Evolutionary conservation across 345 rosid species (phyloP).

Genomic region (Microthlaspi erraticum): DNA sequence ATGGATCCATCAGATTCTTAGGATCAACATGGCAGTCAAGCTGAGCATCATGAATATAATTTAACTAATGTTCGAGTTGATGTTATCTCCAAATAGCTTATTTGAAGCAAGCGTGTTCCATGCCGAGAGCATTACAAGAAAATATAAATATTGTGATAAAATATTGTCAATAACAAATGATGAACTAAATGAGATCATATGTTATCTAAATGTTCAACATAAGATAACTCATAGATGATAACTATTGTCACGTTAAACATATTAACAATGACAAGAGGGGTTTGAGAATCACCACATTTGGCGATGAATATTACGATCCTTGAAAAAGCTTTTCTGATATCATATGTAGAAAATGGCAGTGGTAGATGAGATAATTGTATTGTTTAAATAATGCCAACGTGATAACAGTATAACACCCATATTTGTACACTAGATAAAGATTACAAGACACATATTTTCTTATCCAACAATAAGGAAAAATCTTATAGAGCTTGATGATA

Average conservation of each 20-base stretch:
- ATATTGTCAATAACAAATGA: no score
- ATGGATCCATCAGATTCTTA: background rate
- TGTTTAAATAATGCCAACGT: no score
- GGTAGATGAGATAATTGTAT: conserved; percentile 3
- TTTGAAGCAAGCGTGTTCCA: background rate
- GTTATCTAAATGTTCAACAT: background rate
- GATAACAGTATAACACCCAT: no score
- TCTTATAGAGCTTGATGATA: background rate
- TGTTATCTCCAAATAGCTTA: background rate
- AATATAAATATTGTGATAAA: no score
- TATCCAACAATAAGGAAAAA: background rate
- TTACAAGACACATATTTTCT: no score
- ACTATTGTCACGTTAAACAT: background rate
- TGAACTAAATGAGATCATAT: background rate
- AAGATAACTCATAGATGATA: background rate
- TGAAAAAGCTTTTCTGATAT: background rate
- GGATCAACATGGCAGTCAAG: background rate
- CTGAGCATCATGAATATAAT: background rate
- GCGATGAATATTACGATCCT: background rate
- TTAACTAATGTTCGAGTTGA: background rate
- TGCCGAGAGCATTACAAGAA: no score
- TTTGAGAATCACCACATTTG: background rate
- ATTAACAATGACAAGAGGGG: background rate
- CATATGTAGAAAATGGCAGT: background rate
- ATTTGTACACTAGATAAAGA: no score